Evolutionary conservation across 2,329 filamentous ascomycete species (phyloP), one percentile per base, ranked within the genome.

Genomic region (Hymenoscyphus occultus): DNA sequence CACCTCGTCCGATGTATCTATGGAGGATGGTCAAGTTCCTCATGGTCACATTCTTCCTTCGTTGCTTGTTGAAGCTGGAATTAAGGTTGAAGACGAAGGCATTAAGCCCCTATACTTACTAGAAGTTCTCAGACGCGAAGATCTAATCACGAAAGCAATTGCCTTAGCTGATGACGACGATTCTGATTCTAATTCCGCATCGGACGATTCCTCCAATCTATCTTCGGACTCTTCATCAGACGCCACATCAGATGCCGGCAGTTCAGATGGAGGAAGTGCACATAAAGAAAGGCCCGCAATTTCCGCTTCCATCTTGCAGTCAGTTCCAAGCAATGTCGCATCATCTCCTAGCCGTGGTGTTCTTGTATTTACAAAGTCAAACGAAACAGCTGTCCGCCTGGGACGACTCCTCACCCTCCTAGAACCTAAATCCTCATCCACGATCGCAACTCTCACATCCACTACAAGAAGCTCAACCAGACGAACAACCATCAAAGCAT

Each of bases 291-390:
- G 57, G 35, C 54, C 64, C n/a, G 12, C 13, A n/a, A 12, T 12
- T 13, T 42, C 40, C 2, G 6, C 39, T 3, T 3, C 19, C 58
- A 32, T 45, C 28, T n/a, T 10, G 12, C 58, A 28, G 6, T 12
- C 12, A 31, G 4, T 19, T 40, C 56, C 14, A 10, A 32, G 32
- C 32, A 28, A 56, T 28, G 9, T 39, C 7, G 12, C 59, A 57
- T 40, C 58, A 68, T 58, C 59, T 62, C 13, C 78, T 5, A 66
- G 71, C 39, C 69, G 68, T 1, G 74, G 74, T 31, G 86, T 90
- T 12, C 83, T 98, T 42, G 87, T 98, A 69, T 98, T 98, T 76
- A 93, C 93, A 58, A 92, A 92, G 72, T 96, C 91, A 64, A 97
- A 94, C 75, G 93, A 97, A 76, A 87, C 89, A 19, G 92, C 94